A percentile compares a stretch with the other conserved stretches of the same genome.
phyloP scores from a whole-genome alignment of 2,329 filamentous ascomycete species.

The Dothistroma septosporum region DNA sequence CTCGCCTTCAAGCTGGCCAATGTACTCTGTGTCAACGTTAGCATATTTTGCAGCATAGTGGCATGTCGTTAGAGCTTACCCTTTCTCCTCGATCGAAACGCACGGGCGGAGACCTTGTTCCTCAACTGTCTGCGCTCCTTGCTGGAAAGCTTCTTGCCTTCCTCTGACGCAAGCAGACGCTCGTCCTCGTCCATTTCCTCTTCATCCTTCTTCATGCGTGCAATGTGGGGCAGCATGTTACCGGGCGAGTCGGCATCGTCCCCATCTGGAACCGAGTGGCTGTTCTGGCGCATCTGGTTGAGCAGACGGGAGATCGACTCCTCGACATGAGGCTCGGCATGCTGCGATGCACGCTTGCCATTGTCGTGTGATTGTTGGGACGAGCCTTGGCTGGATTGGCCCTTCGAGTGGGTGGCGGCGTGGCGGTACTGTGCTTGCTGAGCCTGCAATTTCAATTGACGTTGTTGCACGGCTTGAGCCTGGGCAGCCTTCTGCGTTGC shows the following conservation, averaged over 20 bases:
- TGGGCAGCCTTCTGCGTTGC: conserved; percentile 53
- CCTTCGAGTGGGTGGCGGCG: conserved; percentile 23
- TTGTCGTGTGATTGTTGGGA: conserved; percentile 34
- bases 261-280: conserved; percentile 44
- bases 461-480: conserved; percentile 42
- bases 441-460: conserved; percentile 45
- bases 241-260: conserved; percentile 47
- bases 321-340: conserved; percentile 55
- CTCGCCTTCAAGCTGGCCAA: conserved; percentile 86
- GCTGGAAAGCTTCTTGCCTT: conserved; percentile 98
- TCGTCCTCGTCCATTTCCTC: conserved; percentile 99
- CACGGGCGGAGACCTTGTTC: conserved; percentile 97
- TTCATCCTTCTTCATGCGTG: conserved; percentile 82
- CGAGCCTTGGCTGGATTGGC: conserved; percentile 28
- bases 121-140: conserved; percentile 95
- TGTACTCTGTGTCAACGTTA: conserved; percentile 77
- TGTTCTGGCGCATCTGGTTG: conserved; percentile 81
- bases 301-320: conserved; percentile 91
- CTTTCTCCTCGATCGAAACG: conserved; percentile 96
- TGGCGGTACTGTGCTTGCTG: conserved; percentile 39
- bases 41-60: conserved; percentile 25
- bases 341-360: conserved; percentile 45
- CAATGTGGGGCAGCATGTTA: conserved; percentile 59
- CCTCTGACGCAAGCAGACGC: conserved; percentile 86
- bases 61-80: conserved; percentile 54